Evolutionary conservation across 768 basidiomycete species (phyloP).

Genomic region (Boletus patriciae): DNA sequence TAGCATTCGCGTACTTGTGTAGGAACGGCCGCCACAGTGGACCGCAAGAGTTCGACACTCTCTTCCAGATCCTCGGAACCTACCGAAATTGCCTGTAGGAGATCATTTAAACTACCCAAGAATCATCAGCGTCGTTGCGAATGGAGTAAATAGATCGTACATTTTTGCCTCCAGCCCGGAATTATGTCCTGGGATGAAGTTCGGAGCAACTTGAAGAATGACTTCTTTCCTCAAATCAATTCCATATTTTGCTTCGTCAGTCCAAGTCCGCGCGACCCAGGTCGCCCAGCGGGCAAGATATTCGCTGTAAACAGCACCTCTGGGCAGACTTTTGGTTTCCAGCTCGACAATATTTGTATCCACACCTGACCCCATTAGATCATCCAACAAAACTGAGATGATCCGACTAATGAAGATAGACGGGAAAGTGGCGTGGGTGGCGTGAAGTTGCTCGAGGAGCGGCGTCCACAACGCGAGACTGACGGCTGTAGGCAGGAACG

Average conservation of each 20-base stretch:
- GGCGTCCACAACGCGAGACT: slow-evolving; percentile 67
- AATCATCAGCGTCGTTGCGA: slow-evolving; percentile 6
- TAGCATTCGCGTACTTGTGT: slow-evolving; percentile 15
- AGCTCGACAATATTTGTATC: slow-evolving; percentile 20
- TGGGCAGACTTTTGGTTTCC: slow-evolving; percentile 18
- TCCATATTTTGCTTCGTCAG: slow-evolving; percentile 33
- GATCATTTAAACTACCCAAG: slow-evolving; percentile 21
- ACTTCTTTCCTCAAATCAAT: slow-evolving; percentile 47
- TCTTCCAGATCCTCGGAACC: slow-evolving; percentile 23
- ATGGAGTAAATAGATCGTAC: slow-evolving; percentile 31
- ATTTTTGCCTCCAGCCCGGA: slow-evolving; percentile 27
- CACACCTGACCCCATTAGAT: slow-evolving; percentile 8
- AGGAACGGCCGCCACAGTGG: slow-evolving; percentile 2
- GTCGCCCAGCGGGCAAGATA: slow-evolving; percentile 70
- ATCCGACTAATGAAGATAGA: slow-evolving; percentile 49
- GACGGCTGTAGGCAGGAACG: slow-evolving; percentile 49
- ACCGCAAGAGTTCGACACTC: slow-evolving; percentile 18
- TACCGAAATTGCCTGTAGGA: slow-evolving; percentile 20
- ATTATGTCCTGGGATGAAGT: slow-evolving; percentile 42
- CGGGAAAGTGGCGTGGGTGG: slow-evolving; percentile 57
- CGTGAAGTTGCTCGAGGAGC: slow-evolving; percentile 56
- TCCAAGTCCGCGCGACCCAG: slow-evolving; percentile 55
- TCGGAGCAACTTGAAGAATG: slow-evolving; percentile 46
- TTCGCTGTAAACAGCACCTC: slow-evolving; percentile 48
- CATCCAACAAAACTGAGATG: slow-evolving; percentile 35